These are phyloP conservation scores for Citeromyces hawaiiensis DNA, from an alignment of 1,139 yeast species.

Conservation along the genomic window DNA sequence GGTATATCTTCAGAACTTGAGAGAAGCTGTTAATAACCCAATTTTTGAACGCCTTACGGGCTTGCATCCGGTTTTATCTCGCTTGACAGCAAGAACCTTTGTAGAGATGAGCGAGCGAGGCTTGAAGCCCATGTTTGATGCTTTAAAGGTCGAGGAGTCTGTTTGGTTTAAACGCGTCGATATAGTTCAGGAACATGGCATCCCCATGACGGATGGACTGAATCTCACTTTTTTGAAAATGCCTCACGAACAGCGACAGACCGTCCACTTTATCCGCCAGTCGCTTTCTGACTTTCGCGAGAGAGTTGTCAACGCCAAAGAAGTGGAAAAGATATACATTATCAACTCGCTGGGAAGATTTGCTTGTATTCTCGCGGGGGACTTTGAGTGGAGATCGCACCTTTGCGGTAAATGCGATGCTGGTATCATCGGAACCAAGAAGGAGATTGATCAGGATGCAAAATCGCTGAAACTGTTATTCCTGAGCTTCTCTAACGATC, in stretches of 20 bases:
- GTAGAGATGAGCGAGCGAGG: not conserved
- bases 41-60: not conserved
- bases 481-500: not conserved
- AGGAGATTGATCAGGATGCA: not conserved
- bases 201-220: not conserved
- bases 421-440: conserved; percentile 16
- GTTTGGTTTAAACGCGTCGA: not conserved
- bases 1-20: not conserved
- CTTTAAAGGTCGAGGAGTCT: not conserved
- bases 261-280: conserved; percentile 4
- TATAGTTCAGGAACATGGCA: not conserved
- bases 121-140: not conserved
- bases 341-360: conserved; percentile 5
- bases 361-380: conserved; percentile 1
- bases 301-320: not conserved
- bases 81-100: not conserved
- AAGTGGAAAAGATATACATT: conserved; percentile 2
- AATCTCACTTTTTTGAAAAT: conserved; percentile 4
- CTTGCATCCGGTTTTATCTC: not conserved
- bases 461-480: not conserved
- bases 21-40: not conserved
- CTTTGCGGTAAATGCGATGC: conserved; percentile 14
- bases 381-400: conserved; percentile 2
- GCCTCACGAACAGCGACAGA: conserved; percentile 12
- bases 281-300: not conserved